Base-by-base conservation (phyloP, 2,329 filamentous ascomycete genomes). In the Monosporascus ibericus region DNA sequence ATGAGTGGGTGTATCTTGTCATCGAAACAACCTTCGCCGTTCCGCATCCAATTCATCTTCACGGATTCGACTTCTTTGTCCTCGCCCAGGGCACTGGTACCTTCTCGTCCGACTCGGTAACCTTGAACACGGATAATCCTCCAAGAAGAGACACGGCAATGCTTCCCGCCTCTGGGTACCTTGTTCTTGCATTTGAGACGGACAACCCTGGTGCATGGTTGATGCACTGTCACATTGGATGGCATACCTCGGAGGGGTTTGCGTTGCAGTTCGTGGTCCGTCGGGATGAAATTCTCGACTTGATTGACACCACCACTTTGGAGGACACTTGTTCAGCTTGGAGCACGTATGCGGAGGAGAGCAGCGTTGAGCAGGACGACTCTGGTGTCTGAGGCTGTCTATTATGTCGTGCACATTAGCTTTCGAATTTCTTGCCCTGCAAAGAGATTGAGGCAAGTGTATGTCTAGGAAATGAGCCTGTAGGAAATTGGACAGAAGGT, bases 201-300 rank as follows among this genome's bases (percentile, higher is more conserved):
- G 74, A 82, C 59, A 81, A 81, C 60, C 78, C 78, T 0, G 79
- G 78, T 15, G 66, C 67, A n/a, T 76, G 73, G 73, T 58, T 74
- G 18, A 68, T 75, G 65, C 60, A 63, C 44, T 57, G 58, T 49
- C 57, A 76, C 57, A 75, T 76, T 49, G 71, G 71, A 20, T 77
- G 71, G 75, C 77, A 81, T 58, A 69, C 75, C 15, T 66, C 63
- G 48, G 68, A 74, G 56, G 77, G 76, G 24, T 71, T 81, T 7
- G 76, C 72, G 1, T 61, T 80, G 48, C 79, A 82, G 61, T 79
- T 80, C 57, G 55, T 81, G 47, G 68, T 69, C 54, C 58, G 62
- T 24, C 54, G 63, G 49, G 38, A 64, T 47, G 56, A 71, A 48
- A 64, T 70, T 36, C 47, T 49, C 0, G 47, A 20, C 24, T 37